phyloP scores from a whole-genome alignment of 257 asterid genomes.

The Solanum sparsipilum region DNA sequence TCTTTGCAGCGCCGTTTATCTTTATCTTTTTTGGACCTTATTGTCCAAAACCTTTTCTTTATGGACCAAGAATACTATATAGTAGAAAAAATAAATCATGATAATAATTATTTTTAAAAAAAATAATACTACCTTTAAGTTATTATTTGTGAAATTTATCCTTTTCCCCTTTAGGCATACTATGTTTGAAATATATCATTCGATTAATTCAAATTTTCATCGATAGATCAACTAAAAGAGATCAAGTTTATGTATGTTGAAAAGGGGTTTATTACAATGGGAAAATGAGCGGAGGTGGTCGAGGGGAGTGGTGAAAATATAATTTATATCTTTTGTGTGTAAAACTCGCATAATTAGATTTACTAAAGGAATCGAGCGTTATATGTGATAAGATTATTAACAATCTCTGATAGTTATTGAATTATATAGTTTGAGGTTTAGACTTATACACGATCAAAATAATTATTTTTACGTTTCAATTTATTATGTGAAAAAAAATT shows the following conservation, averaged over 20 bases:
- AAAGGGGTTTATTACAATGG: background rate
- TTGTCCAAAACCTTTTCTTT: background rate
- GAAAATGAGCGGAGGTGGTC: background rate
- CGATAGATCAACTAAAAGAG: background rate
- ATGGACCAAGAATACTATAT: background rate
- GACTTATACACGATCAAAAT: background rate
- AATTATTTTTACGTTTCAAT: background rate
- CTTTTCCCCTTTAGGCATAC: background rate
- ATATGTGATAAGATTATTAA: too few species aligned
- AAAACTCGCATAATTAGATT: background rate
- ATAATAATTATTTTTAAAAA: background rate
- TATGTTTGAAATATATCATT: background rate
- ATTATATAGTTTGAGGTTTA: background rate
- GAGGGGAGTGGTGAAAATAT: background rate
- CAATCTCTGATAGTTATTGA: background rate
- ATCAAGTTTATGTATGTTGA: background rate
- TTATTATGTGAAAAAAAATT: background rate
- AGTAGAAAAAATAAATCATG: background rate
- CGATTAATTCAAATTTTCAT: background rate
- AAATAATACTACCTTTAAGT: background rate
- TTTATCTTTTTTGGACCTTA: slow-evolving; percentile 3
- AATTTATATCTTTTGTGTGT: background rate
- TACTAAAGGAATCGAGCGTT: background rate
- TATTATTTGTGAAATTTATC: background rate
- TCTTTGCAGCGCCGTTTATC: slow-evolving; percentile 27